A percentile compares a stretch with the other conserved stretches of the same genome.
These are phyloP conservation scores for Venturia oleaginea DNA, from an alignment of 2,329 filamentous ascomycete species.

Conservation along the genomic window DNA sequence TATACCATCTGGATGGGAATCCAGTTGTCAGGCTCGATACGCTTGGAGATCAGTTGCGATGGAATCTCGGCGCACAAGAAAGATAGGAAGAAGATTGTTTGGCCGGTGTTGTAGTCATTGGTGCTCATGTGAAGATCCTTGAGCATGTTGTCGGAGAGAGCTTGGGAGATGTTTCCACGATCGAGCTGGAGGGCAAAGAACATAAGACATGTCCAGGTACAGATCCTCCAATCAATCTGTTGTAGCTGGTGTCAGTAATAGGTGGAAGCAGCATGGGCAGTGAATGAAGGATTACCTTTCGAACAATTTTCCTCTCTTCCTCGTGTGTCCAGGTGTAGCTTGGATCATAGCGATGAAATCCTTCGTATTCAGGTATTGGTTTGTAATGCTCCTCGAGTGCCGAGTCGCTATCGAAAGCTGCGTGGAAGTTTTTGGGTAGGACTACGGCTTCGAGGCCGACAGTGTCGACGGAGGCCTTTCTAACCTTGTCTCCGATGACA, in stretches of 20 bases:
- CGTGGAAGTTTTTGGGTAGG: neutral
- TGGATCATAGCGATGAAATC: neutral
- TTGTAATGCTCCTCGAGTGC: neutral
- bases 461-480: neutral
- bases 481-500: neutral
- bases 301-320: neutral
- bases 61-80: constrained; percentile 21
- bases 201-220: constrained; percentile 32
- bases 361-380: neutral
- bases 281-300: neutral
- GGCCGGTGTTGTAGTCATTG: constrained; percentile 19
- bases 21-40: no score
- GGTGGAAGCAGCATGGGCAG: neutral
- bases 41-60: no score
- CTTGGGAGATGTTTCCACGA: constrained; percentile 19
- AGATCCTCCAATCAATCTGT: neutral
- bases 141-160: constrained; percentile 20
- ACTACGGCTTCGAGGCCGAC: neutral
- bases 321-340: neutral
- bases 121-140: constrained; percentile 2
- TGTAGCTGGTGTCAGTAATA: neutral
- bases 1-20: no score
- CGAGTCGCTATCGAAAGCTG: neutral
- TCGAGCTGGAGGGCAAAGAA: constrained; percentile 42
- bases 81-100: constrained; percentile 18